These are phyloP conservation scores for Dacryopinax primogenitus DNA, from an alignment of 768 basidiomycete genomes.

Conservation along the genomic window DNA sequence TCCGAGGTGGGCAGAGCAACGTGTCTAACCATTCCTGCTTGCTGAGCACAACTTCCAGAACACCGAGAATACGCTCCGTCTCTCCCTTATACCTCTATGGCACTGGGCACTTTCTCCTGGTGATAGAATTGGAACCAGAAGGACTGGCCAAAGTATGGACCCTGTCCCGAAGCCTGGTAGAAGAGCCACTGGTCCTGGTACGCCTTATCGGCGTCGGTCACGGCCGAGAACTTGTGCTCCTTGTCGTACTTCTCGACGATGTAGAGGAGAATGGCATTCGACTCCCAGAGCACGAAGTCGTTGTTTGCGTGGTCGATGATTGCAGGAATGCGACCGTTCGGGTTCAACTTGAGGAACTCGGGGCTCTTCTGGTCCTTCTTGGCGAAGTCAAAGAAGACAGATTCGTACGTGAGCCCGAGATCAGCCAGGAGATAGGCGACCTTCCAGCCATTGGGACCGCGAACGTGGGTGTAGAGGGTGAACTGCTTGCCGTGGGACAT, in stretches of 20 bases:
- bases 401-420: conserved; percentile 17
- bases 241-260: conserved; percentile 11
- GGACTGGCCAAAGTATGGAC: conserved; percentile 11
- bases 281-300: conserved; percentile 16
- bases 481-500: conserved; percentile 10
- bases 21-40: conserved; percentile 14
- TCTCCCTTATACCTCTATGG: conserved; percentile 17
- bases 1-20: not conserved
- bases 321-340: conserved; percentile 15
- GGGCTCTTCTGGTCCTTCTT: conserved; percentile 15
- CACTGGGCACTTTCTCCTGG: conserved; percentile 15
- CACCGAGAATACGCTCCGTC: conserved; percentile 16
- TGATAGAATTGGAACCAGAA: conserved; percentile 17
- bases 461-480: conserved; percentile 17
- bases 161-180: conserved; percentile 14
- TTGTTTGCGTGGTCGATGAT: conserved; percentile 17
- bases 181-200: conserved; percentile 12
- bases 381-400: conserved; percentile 16
- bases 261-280: conserved; percentile 13
- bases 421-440: conserved; percentile 16
- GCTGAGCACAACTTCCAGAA: conserved; percentile 15
- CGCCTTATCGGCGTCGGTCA: conserved; percentile 13
- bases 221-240: conserved; percentile 12
- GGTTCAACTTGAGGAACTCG: conserved; percentile 10
- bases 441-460: conserved; percentile 13